Evolutionary conservation across 495 filamentous ascomycete genomes (phyloP).

Genomic region (Penicillium ucsense): DNA sequence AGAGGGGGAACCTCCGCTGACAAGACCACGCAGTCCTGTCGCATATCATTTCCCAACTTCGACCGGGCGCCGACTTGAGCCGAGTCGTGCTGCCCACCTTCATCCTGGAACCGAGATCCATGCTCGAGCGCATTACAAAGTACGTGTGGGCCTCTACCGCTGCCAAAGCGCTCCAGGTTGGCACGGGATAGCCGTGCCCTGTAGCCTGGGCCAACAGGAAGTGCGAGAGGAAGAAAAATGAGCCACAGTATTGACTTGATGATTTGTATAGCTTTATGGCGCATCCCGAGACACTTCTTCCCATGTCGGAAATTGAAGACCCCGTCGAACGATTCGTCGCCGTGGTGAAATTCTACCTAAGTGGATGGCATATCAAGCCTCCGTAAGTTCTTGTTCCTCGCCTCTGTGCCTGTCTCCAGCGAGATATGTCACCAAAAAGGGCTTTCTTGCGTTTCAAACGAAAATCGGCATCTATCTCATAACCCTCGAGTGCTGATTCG

Average conservation of each 20-base stretch:
- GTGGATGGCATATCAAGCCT: conserved; percentile 98
- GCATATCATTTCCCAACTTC: conserved; percentile 94
- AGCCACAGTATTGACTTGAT: neutral
- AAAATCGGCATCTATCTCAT: too few relatives aligned
- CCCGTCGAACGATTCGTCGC: conserved; percentile 84
- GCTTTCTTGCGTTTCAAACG: too few relatives aligned
- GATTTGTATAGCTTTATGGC: conserved; percentile 79
- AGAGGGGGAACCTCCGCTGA: neutral
- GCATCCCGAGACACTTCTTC: conserved; percentile 89
- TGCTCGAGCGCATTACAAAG: conserved; percentile 99
- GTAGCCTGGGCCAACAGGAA: neutral
- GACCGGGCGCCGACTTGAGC: conserved; percentile 90
- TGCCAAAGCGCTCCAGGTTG: neutral
- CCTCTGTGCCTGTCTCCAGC: conserved; percentile 1
- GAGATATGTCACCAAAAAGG: too few relatives aligned
- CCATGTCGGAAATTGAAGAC: conserved; percentile 80
- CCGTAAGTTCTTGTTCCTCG: conserved; percentile 50
- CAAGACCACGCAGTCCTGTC: conserved; percentile 54
- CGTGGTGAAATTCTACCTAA: conserved; percentile 95
- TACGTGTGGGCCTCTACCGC: conserved; percentile 26
- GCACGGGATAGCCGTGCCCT: too few relatives aligned
- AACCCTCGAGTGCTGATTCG: neutral
- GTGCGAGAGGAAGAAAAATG: too few relatives aligned
- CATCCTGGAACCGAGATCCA: conserved; percentile 93
- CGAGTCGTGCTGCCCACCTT: conserved; percentile 94